phyloP scores from a whole-genome alignment of 177 flowering plant genomes.

The Vitis hybrid region DNA sequence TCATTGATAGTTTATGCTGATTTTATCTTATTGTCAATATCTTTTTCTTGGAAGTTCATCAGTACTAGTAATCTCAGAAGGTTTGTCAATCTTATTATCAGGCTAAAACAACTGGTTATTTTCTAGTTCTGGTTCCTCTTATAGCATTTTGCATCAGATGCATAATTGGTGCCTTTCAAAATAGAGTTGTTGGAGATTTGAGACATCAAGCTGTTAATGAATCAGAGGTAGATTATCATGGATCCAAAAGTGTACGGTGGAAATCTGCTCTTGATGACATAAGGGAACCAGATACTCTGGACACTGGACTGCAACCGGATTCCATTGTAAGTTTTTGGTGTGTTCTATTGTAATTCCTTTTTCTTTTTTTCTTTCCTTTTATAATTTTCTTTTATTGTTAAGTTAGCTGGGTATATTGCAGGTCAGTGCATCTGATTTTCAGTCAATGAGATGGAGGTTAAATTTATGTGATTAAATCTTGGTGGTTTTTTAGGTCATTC shows the following conservation, averaged over 20 bases:
- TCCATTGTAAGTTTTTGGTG: constrained; percentile 25
- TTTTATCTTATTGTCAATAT: background rate
- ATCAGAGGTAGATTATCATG: constrained; percentile 17
- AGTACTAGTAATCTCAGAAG: constrained; percentile 16
- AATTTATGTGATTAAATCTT: too few relatives aligned
- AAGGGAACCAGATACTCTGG: constrained; percentile 30
- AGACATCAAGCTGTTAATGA: constrained; percentile 20
- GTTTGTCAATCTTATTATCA: constrained; percentile 37
- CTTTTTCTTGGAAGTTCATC: background rate
- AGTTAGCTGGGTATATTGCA: too few relatives aligned
- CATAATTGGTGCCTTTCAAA: constrained; percentile 33
- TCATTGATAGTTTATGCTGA: background rate
- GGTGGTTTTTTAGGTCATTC: too few relatives aligned
- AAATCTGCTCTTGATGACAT: constrained; percentile 43
- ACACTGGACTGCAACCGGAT: constrained; percentile 25
- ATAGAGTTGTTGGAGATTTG: constrained; percentile 18
- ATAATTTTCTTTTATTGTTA: background rate
- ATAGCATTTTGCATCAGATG: constrained; percentile 58
- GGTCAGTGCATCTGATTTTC: too few relatives aligned
- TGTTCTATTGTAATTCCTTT: background rate
- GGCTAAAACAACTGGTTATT: constrained; percentile 51
- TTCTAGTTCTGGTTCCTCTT: constrained; percentile 56
- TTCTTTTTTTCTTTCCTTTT: background rate
- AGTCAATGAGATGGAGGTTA: too few relatives aligned
- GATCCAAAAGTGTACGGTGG: constrained; percentile 42